Conservation (phyloP, 2,329 filamentous ascomycete species). For the Gnomoniopsis smithogilvyi region DNA sequence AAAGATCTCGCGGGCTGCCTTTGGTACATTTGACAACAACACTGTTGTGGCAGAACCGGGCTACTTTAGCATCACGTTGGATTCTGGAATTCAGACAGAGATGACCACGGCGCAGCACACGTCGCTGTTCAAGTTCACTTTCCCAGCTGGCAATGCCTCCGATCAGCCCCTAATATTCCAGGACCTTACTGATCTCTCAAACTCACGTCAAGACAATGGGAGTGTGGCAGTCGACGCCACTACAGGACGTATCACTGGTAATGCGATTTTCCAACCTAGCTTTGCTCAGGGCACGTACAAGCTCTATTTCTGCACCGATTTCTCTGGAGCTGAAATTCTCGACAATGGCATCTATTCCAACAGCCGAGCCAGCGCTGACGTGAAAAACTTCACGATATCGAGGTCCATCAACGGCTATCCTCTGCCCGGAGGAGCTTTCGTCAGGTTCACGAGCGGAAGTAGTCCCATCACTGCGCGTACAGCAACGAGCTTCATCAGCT, state of each 20-base stretch:
- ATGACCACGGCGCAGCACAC: slow-evolving; percentile 67
- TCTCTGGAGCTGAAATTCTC: slow-evolving; percentile 53
- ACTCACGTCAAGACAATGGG: slow-evolving; percentile 57
- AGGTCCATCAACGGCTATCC: slow-evolving; percentile 50
- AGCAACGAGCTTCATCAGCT: slow-evolving; percentile 67
- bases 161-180: slow-evolving; percentile 60
- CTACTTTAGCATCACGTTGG: slow-evolving; percentile 61
- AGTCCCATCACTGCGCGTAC: slow-evolving; percentile 61
- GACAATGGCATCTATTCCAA: slow-evolving; percentile 61
- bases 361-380: slow-evolving; percentile 47
- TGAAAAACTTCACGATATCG: slow-evolving; percentile 45
- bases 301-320: slow-evolving; percentile 66
- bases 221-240: slow-evolving; percentile 50
- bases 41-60: slow-evolving; percentile 59
- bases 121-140: slow-evolving; percentile 64
- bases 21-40: slow-evolving; percentile 44
- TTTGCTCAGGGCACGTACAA: slow-evolving; percentile 62
- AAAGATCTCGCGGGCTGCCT: slow-evolving; percentile 37
- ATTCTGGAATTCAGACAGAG: slow-evolving; percentile 57
- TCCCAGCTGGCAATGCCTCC: slow-evolving; percentile 41
- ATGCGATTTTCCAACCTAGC: slow-evolving; percentile 59
- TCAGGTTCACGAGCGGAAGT: slow-evolving; percentile 51
- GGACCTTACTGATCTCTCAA: slow-evolving; percentile 62
- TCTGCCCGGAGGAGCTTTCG: slow-evolving; percentile 61
- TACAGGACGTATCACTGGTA: slow-evolving; percentile 62